Evolutionary conservation across 2,329 filamentous ascomycete genomes (phyloP).

Genomic region (Arthroderma sp.): DNA sequence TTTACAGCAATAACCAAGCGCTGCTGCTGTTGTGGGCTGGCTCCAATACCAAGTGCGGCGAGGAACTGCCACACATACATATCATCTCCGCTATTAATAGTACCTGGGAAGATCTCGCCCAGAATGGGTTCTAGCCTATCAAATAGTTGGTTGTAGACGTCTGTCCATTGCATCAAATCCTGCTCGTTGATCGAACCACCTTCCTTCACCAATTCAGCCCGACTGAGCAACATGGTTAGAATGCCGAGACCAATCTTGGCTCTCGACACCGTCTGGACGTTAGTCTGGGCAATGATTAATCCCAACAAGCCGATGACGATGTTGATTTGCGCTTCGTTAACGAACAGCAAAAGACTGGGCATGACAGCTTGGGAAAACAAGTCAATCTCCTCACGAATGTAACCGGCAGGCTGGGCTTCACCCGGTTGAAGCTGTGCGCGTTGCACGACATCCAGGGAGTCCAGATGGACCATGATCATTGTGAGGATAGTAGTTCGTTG

Average conservation of each 20-base stretch:
- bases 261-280: conserved; percentile 69
- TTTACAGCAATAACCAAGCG: conserved; percentile 89
- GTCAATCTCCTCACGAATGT: conserved; percentile 81
- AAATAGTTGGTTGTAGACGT: conserved; percentile 76
- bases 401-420: conserved; percentile 58
- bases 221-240: conserved; percentile 85
- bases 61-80: conserved; percentile 98
- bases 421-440: conserved; percentile 61
- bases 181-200: conserved; percentile 55
- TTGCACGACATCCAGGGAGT: conserved; percentile 79
- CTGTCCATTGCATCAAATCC: conserved; percentile 70
- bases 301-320: conserved; percentile 85
- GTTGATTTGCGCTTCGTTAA: conserved; percentile 79
- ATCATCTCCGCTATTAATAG: conserved; percentile 81
- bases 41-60: conserved; percentile 85
- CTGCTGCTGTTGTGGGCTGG: conserved; percentile 88
- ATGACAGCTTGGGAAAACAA: conserved; percentile 80
- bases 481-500: conserved; percentile 88
- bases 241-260: conserved; percentile 82
- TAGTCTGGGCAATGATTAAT: conserved; percentile 66
- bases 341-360: conserved; percentile 75
- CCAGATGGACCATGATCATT: conserved; percentile 87
- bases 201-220: conserved; percentile 86
- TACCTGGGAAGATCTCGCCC: conserved; percentile 75
- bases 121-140: conserved; percentile 73